Percentiles rank a stretch among this genome's conserved stretches.
These are phyloP conservation scores for Aphanoascus verrucosus DNA, from an alignment of 2,329 filamentous ascomycete genomes.

Conservation along the genomic window DNA sequence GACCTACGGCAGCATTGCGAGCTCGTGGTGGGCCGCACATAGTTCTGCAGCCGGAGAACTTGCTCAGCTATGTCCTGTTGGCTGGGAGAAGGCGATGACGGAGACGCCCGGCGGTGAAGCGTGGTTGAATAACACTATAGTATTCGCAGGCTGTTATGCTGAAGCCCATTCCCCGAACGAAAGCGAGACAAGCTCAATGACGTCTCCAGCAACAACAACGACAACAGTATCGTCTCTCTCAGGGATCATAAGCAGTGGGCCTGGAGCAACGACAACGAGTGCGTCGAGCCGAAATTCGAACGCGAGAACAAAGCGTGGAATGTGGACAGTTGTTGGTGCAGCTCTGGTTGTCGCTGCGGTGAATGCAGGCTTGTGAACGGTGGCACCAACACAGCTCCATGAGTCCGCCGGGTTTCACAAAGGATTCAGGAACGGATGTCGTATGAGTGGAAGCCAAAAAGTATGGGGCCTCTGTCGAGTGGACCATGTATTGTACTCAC, in stretches of 20 bases:
- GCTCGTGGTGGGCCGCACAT: slow-evolving; percentile 5
- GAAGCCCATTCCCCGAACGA: background rate
- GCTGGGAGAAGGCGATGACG: background rate
- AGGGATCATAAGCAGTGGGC: background rate
- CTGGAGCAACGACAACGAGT: background rate
- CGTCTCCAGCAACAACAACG: too few relatives aligned
- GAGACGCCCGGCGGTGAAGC: background rate
- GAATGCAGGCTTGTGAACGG: background rate
- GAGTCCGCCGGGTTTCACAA: background rate
- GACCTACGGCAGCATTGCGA: slow-evolving; percentile 3
- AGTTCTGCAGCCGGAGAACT: slow-evolving; percentile 2
- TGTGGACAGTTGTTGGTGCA: background rate
- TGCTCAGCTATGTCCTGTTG: background rate
- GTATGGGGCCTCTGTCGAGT: background rate
- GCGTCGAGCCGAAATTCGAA: background rate
- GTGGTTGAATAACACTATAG: slow-evolving; percentile 7
- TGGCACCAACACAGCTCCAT: too few relatives aligned
- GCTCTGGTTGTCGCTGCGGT: background rate
- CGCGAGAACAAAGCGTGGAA: background rate
- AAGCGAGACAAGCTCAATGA: too few relatives aligned
- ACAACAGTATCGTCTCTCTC: background rate
- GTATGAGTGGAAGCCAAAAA: too few relatives aligned
- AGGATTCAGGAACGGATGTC: background rate
- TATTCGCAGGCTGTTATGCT: slow-evolving; percentile 3
- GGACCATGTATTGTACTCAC: too few relatives aligned